A percentile compares a stretch with the other conserved stretches of the same genome.
Evolutionary conservation across 2,329 filamentous ascomycete genomes (phyloP).

Genomic region (Fusarium neocosmosporiellum): DNA sequence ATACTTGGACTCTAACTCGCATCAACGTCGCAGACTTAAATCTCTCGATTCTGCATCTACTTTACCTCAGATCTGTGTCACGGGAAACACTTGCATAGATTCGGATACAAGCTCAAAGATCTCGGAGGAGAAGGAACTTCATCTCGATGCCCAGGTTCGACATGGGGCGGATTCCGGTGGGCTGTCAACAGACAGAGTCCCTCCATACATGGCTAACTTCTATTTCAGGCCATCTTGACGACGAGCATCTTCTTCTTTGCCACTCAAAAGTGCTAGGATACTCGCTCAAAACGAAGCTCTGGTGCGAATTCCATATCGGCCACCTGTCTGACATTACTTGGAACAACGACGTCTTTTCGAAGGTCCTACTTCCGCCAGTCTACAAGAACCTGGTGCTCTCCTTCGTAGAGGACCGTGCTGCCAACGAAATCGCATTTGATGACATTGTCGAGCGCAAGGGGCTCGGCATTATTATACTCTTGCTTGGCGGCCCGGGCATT

Average conservation of each 20-base stretch:
- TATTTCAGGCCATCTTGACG: neutral
- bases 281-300: neutral
- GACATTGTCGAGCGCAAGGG: neutral
- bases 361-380: neutral
- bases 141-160: neutral
- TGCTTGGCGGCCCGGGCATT: neutral
- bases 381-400: neutral
- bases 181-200: neutral
- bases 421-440: neutral
- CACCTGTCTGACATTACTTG: neutral
- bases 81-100: neutral
- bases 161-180: neutral
- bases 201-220: neutral
- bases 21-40: neutral
- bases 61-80: neutral
- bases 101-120: neutral
- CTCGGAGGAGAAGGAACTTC: neutral
- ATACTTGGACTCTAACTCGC: neutral
- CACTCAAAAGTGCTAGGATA: neutral
- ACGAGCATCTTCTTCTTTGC: neutral
- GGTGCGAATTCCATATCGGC: neutral
- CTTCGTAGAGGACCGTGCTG: neutral
- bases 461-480: neutral
- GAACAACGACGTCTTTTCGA: neutral
- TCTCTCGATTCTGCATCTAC: neutral